A percentile compares a stretch with the other conserved stretches of the same genome.
Conservation (phyloP, 2,329 filamentous ascomycete genomes). For the Diplodia sapinea region DNA sequence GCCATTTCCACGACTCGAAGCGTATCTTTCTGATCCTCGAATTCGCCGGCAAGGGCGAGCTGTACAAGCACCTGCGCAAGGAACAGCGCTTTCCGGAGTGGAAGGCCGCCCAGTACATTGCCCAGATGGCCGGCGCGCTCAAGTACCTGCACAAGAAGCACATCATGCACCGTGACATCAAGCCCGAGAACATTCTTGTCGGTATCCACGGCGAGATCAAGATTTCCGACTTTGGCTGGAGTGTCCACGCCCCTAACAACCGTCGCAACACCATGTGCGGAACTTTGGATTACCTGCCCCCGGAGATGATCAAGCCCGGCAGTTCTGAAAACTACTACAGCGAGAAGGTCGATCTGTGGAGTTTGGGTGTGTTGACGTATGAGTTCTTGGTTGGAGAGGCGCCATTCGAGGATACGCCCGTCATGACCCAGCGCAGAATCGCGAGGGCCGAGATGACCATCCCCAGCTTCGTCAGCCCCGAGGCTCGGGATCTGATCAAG, state of each 20-base stretch:
- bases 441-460: slow-evolving; percentile 89
- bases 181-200: slow-evolving; percentile 95
- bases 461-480: slow-evolving; percentile 85
- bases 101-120: slow-evolving; percentile 85
- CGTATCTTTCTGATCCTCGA: slow-evolving; percentile 87
- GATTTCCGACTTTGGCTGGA: slow-evolving; percentile 98
- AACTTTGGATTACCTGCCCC: slow-evolving; percentile 94
- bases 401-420: slow-evolving; percentile 92
- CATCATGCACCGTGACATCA: slow-evolving; percentile 96
- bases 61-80: slow-evolving; percentile 84
- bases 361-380: slow-evolving; percentile 90
- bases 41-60: slow-evolving; percentile 82
- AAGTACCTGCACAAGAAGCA: slow-evolving; percentile 95
- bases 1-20: slow-evolving; percentile 88
- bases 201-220: slow-evolving; percentile 98
- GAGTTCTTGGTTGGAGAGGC: slow-evolving; percentile 96
- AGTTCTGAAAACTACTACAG: slow-evolving; percentile 85
- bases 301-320: slow-evolving; percentile 92
- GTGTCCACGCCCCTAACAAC: slow-evolving; percentile 95
- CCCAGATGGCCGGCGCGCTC: slow-evolving; percentile 87
- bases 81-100: slow-evolving; percentile 82
- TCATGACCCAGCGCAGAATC: slow-evolving; percentile 94
- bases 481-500: slow-evolving; percentile 92
- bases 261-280: slow-evolving; percentile 94
- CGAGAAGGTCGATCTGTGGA: slow-evolving; percentile 97